Conservation (phyloP, 2,329 filamentous ascomycete species). For the Stagonosporopsis cucurbitacearum region DNA sequence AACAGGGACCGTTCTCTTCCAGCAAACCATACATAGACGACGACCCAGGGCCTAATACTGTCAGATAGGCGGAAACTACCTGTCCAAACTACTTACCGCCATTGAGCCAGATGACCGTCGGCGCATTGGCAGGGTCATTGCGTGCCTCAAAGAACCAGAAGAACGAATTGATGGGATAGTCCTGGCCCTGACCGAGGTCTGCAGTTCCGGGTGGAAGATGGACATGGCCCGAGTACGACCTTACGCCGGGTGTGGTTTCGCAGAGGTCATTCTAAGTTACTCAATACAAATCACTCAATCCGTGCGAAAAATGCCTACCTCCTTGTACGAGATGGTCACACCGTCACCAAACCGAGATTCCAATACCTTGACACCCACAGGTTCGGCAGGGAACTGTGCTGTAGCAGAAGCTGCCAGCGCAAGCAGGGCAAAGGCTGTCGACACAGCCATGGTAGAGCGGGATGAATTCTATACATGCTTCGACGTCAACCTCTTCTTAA, state of each 20-base stretch:
- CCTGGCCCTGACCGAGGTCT: slow-evolving; percentile 49
- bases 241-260: slow-evolving; percentile 63
- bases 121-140: slow-evolving; percentile 23
- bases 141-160: slow-evolving; percentile 33
- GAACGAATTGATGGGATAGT: slow-evolving; percentile 50
- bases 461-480: neutral
- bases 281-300: neutral
- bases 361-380: slow-evolving; percentile 48
- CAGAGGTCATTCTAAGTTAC: slow-evolving; percentile 55
- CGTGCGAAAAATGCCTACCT: slow-evolving; percentile 35
- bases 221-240: slow-evolving; percentile 66
- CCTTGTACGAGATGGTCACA: slow-evolving; percentile 54
- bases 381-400: slow-evolving; percentile 52
- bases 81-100: too few relatives aligned
- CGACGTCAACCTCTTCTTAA: slow-evolving; percentile 1
- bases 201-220: slow-evolving; percentile 59
- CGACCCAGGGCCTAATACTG: slow-evolving; percentile 25
- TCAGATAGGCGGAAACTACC: too few relatives aligned
- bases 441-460: neutral
- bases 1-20: slow-evolving; percentile 24
- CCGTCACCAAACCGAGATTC: slow-evolving; percentile 50
- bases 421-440: slow-evolving; percentile 4
- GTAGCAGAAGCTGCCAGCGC: slow-evolving; percentile 8
- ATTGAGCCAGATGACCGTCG: slow-evolving; percentile 23
- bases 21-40: slow-evolving; percentile 32